Base-by-base conservation (phyloP, 805 yeast species). In the Wickerhamomyces strasburgensis region DNA sequence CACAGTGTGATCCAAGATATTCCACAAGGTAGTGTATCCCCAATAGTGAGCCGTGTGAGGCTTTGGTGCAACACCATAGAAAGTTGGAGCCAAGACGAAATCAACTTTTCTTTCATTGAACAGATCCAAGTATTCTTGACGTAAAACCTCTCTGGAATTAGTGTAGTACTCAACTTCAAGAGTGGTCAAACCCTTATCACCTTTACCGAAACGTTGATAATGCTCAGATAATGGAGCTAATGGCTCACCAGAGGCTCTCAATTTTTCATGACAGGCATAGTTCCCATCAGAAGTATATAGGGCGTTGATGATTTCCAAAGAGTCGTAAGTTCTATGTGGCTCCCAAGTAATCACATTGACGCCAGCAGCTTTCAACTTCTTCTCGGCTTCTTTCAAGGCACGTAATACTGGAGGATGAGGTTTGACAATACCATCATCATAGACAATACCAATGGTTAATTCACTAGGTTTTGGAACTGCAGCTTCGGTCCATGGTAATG, bases 1-100 rank as follows among this genome's bases (percentile, higher is more conserved):
- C 23, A 78, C 73, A 29, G 93, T 87, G 50, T 75, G 69, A 57
- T 84, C 93, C 44, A 82, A 57, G 38, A 83, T 52, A 59, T 84
- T 84, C 73, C 77, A 84, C 46, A 81, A 67, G 3, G 87, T 63
- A 5, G 90, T 82, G 65, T 84, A 84, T 4, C 88, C 83, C 89
- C 93, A 84, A 58, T 80, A 81, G 54, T 72, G 73, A 6, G 81
- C 70, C 34, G 71, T 67, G 31, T 72, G 74, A 14, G 81, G 75
- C 37, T 70, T 70, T 25, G 87, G 84, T n/a, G 93, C 86, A 32
- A 78, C 80, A 43, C 81, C 80, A 40, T 72, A 73, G 57, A 78
- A 77, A 7, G 78, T 71, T 39, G 90, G 89, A 35, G 81, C 69
- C 27, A 84, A 58, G 41, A 84, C 68, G 52, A 80, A 74, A 53